Evolutionary conservation across 495 filamentous ascomycete species (phyloP).

Genomic region (Zalerion maritima): DNA sequence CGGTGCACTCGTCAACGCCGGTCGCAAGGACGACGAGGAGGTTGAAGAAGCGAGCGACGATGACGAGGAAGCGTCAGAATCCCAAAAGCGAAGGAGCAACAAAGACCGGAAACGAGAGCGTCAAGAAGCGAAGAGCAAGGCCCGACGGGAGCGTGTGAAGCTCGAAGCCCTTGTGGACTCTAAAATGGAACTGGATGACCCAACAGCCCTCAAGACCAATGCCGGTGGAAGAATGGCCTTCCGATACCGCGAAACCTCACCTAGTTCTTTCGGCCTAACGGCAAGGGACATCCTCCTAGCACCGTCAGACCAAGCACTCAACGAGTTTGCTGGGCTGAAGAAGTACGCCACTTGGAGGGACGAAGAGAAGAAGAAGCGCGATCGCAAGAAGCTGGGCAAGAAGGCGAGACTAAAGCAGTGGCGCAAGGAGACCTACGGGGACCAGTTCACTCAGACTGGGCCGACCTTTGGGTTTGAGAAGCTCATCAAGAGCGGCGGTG

Average conservation of each 20-base stretch:
- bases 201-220: slow-evolving; percentile 39
- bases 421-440: slow-evolving; percentile 84
- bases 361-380: slow-evolving; percentile 69
- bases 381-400: slow-evolving; percentile 78
- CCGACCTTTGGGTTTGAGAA: slow-evolving; percentile 32
- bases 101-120: slow-evolving; percentile 50
- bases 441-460: slow-evolving; percentile 33
- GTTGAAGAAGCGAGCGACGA: slow-evolving; percentile 24
- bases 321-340: slow-evolving; percentile 84
- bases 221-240: slow-evolving; percentile 38
- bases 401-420: slow-evolving; percentile 80
- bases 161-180: slow-evolving; percentile 80
- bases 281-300: slow-evolving; percentile 86
- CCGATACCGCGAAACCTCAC: slow-evolving; percentile 88
- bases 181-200: slow-evolving; percentile 57
- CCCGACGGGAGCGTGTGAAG: slow-evolving; percentile 62
- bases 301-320: slow-evolving; percentile 63
- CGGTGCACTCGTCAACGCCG: too few species aligned
- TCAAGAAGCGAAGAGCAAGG: slow-evolving; percentile 55
- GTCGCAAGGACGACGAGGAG: slow-evolving; percentile 16
- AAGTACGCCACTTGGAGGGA: slow-evolving; percentile 86
- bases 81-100: slow-evolving; percentile 46
- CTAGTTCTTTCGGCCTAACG: slow-evolving; percentile 75
- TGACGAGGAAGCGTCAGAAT: slow-evolving; percentile 17
- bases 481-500: slow-evolving; percentile 10